Evolutionary conservation across 2,329 filamentous ascomycete genomes (phyloP), one percentile per base, ranked within the genome.

Genomic region (Fusarium sp.): DNA sequence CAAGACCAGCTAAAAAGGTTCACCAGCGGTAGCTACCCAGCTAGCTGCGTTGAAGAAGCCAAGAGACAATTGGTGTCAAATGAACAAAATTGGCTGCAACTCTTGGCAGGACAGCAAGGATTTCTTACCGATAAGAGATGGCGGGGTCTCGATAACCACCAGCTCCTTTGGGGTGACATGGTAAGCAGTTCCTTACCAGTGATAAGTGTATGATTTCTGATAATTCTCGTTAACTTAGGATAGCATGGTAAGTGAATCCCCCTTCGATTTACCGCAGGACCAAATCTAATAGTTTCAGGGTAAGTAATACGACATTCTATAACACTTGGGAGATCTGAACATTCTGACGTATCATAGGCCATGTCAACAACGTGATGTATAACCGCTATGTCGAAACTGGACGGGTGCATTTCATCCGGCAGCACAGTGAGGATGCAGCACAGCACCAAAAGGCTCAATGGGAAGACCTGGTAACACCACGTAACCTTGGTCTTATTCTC

Each of bases 341-440:
- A 13, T 0, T 51, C 63, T 74, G 7, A 74, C 28, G 20, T 15
- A 17, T 9, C 1, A 28, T 4, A 75, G 68, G 68, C 12, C 72
- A 75, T 12, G 65, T 75, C 3, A 75, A 75, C 13, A 75, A 75
- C 10, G 57, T 75, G 3, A 75, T 70, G 50, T 75, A 75, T n/a
- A 75, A 75, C 52, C 52, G 57, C 24, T 75, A 75, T 26, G 60
- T 72, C 24, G 72, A 75, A 38, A 75, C 72, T 2, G 68, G 60
- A 0, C 30, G 72, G 4, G 72, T 73, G 1, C 60, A 68, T 7
- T 75, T 66, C 11, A 56, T 75, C 10, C 34, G 47, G 6, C 66
- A 75, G 6, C 72, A 75, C 4, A 52, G 57, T 6, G 42, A 55
- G 20, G 68, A 67, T 8, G 68, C 72, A 1, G 57, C 44, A 8